Evolutionary conservation across 2,329 filamentous ascomycete genomes (phyloP), one percentile per base, ranked within the genome.

Genomic region (Ophiosphaerella herpotricha): DNA sequence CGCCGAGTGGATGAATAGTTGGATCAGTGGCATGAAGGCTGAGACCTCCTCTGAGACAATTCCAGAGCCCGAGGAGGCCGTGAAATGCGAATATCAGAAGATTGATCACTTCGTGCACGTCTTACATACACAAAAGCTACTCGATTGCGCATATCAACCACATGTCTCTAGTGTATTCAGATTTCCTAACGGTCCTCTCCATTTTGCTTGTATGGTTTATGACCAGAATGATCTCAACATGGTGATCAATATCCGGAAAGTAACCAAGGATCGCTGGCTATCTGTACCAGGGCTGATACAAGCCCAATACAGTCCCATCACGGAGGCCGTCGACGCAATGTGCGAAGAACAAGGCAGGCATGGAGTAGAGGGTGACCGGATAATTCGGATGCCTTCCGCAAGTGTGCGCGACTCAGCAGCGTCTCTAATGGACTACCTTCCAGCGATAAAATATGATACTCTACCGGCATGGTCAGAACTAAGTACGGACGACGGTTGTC

Each of bases 121-220:
- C 4, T 37, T 54, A 1, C 33, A 50, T 8, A 42, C 31, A 3
- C 41, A 44, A 14, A 29, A 5, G 18, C 18, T 21, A 21, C 4
- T 21, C 18, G 2, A 3, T 5, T 21, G 18, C 18, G 4, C 2
- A 4, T 1, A 21, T 21, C 2, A 21, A 21, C 18, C 2, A 21
- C 2, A 4, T 5, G 4, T 21, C 3, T 4, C 4, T 21, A 39
- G 21, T 4, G 14, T 48, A 2, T 59, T 59, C 31, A 36, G 23
- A 8, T 43, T 46, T 4, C n/a, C n/a, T n/a, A n/a, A n/a, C n/a
- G n/a, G n/a, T 12, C 43, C 53, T 1, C 14, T 57, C 11, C 57
- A 60, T n/a, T 21, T 55, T 21, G 49, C 54, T 9, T 44, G 57
- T 2, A 23, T 58, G 1, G 51, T 53, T 5, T 50, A 46, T 32